Evolutionary conservation across 1,284 basidiomycete genomes (phyloP).

Genomic region (Butyriboletus appendiculatus): DNA sequence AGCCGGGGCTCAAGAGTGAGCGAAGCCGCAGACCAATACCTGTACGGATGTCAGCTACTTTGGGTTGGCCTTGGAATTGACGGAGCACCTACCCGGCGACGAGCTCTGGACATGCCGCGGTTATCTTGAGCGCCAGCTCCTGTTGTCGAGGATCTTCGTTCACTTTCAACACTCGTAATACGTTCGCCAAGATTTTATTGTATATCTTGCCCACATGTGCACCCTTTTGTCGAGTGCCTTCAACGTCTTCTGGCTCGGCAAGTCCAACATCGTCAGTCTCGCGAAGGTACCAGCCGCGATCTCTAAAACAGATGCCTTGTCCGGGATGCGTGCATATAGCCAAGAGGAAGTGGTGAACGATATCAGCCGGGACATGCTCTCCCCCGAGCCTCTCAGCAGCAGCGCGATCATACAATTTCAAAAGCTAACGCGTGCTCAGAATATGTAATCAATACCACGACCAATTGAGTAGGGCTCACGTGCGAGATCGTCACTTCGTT

Average conservation of each 20-base stretch:
- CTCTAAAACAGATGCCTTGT: constrained; percentile 84
- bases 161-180: constrained; percentile 74
- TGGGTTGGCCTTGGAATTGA: background rate
- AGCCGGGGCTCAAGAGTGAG: constrained; percentile 85
- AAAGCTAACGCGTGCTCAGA: constrained; percentile 44
- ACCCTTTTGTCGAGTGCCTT: constrained; percentile 30
- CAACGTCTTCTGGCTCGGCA: constrained; percentile 23
- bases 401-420: constrained; percentile 67
- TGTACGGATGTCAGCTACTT: constrained; percentile 29
- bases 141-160: constrained; percentile 88
- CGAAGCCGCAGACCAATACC: constrained; percentile 76
- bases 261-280: constrained; percentile 40
- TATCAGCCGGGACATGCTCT: constrained; percentile 69
- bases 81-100: constrained; percentile 62
- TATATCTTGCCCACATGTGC: constrained; percentile 56
- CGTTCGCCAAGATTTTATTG: constrained; percentile 83
- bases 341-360: constrained; percentile 87
- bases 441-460: background rate
- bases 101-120: constrained; percentile 84
- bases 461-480: constrained; percentile 39
- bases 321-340: constrained; percentile 86
- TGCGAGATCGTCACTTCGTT: constrained; percentile 62
- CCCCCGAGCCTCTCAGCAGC: constrained; percentile 51
- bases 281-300: constrained; percentile 90
- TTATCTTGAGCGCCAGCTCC: constrained; percentile 79